Evolutionary conservation across 2,329 filamentous ascomycete species (phyloP), one percentile per base, ranked within the genome.

Genomic region (Zymoseptoria brevis): DNA sequence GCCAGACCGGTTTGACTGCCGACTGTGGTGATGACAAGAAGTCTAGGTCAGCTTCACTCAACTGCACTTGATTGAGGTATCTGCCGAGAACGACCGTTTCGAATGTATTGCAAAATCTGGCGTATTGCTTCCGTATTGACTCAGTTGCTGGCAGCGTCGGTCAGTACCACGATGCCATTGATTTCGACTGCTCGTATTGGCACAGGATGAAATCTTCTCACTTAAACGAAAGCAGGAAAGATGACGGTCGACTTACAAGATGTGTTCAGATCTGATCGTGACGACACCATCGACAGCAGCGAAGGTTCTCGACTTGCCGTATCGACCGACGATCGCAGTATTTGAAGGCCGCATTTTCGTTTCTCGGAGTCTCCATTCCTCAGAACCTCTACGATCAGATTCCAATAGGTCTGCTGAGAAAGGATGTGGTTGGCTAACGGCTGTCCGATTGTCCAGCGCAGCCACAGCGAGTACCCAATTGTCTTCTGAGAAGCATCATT

Each of bases 11-110:
- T 51, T 74, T 71, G 2, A 79, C 70, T 0, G 68, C 58, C 4
- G 74, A 76, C 2, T 65, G 56, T 6, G 69, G 54, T 0, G 72
- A 72, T 35, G 75, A 68, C 1, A 80, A 62, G 7, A 66, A 67
- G 19, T 75, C 72, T 11, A 80, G 66, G 56, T 79, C 77, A 19
- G 70, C 66, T 29, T 79, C 69, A 55, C 75, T 78, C 21, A 75
- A 77, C 41, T 77, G 66, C 2, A 79, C 74, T 59, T 80, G 78
- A 59, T 80, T 80, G 50, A 76, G 64, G 60, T 80, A 81, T 22
- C 78, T 73, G 48, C 77, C 76, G 19, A 81, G 71, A 7, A 79
- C 73, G 16, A 80, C 75, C 0, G 74, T 80, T 58, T 80, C 77
- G 59, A 77, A 80, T 1, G 80, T 67, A 4, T 72, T 74, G 50